Evolutionary conservation across 192 early-diverging fungal species (phyloP).

Genomic region (Backusella liffmaniae): DNA sequence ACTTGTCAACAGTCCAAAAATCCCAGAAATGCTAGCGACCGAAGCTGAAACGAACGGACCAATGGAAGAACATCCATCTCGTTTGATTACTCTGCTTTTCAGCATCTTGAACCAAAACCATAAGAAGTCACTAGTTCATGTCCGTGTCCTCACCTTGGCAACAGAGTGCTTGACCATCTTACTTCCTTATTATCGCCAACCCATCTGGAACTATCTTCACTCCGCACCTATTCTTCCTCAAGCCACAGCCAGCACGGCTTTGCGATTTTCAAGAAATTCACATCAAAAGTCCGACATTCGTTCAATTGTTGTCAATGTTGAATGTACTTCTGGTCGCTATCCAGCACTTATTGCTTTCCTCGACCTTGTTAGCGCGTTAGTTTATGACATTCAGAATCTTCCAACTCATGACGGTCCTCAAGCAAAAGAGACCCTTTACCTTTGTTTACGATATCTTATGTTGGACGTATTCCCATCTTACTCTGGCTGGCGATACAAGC

Average conservation of each 20-base stretch:
- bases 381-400: slow-evolving; percentile 29
- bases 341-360: slow-evolving; percentile 27
- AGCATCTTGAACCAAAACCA: slow-evolving; percentile 5
- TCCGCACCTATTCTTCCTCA: slow-evolving; percentile 23
- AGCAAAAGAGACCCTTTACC: slow-evolving; percentile 15
- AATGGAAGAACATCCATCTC: background rate
- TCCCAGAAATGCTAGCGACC: background rate
- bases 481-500: slow-evolving; percentile 33
- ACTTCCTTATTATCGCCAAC: slow-evolving; percentile 20
- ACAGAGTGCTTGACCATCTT: slow-evolving; percentile 18
- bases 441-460: slow-evolving; percentile 25
- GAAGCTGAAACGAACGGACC: slow-evolving; percentile 2
- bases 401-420: background rate
- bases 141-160: slow-evolving; percentile 6
- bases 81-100: slow-evolving; percentile 5
- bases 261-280: background rate
- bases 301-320: slow-evolving; percentile 21
- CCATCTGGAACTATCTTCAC: slow-evolving; percentile 24
- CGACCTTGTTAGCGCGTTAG: slow-evolving; percentile 21
- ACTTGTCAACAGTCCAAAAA: slow-evolving; percentile 4
- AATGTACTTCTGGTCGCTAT: slow-evolving; percentile 25
- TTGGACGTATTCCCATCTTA: slow-evolving; percentile 34
- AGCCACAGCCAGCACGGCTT: background rate
- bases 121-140: background rate
- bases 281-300: slow-evolving; percentile 12